Percentiles rank a stretch among this genome's conserved stretches.
These are phyloP conservation scores for Anisodus tanguticus DNA, from an alignment of 257 asterid species.

Conservation along the genomic window DNA sequence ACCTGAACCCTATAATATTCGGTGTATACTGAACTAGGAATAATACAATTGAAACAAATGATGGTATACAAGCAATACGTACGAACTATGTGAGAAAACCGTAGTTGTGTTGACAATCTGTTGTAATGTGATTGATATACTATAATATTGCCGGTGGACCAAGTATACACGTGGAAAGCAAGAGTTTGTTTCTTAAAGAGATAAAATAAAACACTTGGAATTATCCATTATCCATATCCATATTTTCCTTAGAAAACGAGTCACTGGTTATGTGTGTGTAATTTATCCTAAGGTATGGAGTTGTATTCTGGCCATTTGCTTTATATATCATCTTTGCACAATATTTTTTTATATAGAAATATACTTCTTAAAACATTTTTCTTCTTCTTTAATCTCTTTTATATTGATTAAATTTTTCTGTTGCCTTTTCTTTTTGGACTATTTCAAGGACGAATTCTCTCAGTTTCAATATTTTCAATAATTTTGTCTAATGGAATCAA, in stretches of 20 bases:
- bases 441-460: background rate
- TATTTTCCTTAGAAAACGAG: conserved; percentile 10
- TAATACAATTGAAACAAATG: too few relatives aligned
- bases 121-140: background rate
- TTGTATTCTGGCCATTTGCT: background rate
- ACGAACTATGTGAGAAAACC: background rate
- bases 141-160: conserved; percentile 18
- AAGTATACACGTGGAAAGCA: conserved; percentile 37
- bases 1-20: too few relatives aligned
- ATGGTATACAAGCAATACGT: too few relatives aligned
- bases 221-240: conserved; percentile 6
- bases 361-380: too few relatives aligned
- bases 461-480: background rate
- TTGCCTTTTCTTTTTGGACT: background rate
- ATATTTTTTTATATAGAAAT: too few relatives aligned
- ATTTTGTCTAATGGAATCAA: background rate
- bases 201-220: background rate
- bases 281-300: background rate
- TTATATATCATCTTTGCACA: too few relatives aligned
- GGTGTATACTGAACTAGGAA: too few relatives aligned
- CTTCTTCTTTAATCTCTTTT: background rate
- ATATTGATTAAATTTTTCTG: background rate
- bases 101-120: background rate
- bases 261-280: background rate
- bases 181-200: background rate